Evolutionary conservation across 768 basidiomycete genomes (phyloP), one percentile per base, ranked within the genome.

Genomic region (Lactarius hatsudake): DNA sequence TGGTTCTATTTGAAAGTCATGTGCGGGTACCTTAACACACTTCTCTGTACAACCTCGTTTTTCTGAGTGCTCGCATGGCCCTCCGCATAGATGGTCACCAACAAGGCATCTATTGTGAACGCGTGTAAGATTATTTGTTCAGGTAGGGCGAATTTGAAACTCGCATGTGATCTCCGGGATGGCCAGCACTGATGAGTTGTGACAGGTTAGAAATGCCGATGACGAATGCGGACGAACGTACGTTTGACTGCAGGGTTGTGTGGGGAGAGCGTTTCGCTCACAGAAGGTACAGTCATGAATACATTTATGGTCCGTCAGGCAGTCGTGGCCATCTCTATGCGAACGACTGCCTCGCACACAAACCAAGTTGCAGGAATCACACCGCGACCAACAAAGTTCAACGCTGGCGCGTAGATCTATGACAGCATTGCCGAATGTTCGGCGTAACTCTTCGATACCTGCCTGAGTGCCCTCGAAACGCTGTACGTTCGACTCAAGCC

Each of bases 11-110:
- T 10, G 71, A 70, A 20, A 84, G 76, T 43, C 72, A 72, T 34
- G 72, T 86, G 87, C 5, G 73, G 70, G 58, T 2, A 53, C 51
- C 51, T 53, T 53, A 23, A 53, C 10, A 53, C 51, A 53, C 26
- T 23, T 53, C 51, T 53, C 51, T 2, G 51, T 81, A 67, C 87
- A 88, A 0, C 87, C 87, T 40, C 75, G 74, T 60, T 78, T 83
- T 36, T 79, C 81, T 9, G 71, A 70, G 20, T 85, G 76, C 36
- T 73, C 72, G 72, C 87, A 88, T 8, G 74, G 71, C 55, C 81
- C 76, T 20, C 85, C 87, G 55, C 86, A 88, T 2, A 86, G 70
- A 74, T 88, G 82, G 26, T 74, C 71, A 32, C 38, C 38, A 15
- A 59, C 38, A 18, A 79, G 74, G 68, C 86, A 88, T 65, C 87